phyloP scores from a whole-genome alignment of 208 protist species.

The Crithidia thermophila region DNA sequence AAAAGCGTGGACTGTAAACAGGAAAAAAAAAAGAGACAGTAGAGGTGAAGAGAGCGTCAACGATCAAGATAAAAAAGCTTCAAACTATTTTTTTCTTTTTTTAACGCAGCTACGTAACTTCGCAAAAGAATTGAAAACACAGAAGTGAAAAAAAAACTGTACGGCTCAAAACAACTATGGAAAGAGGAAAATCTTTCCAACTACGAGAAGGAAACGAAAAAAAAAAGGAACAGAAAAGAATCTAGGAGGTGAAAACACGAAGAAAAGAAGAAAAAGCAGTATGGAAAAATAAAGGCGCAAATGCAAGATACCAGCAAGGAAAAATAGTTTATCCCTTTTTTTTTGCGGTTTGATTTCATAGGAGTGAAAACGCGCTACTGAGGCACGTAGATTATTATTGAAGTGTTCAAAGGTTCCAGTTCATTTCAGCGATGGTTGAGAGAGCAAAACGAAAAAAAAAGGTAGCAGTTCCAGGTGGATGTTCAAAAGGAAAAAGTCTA shows the following conservation, averaged over 20 bases:
- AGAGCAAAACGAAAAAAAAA: neutral
- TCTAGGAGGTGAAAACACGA: neutral
- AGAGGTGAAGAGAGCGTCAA: neutral
- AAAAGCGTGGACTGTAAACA: neutral
- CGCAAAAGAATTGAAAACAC: too few species aligned
- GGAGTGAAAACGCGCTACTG: too few species aligned
- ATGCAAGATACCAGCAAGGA: neutral
- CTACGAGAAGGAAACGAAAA: neutral
- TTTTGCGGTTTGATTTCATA: neutral
- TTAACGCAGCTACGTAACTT: too few species aligned
- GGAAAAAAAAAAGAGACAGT: constrained; percentile 9
- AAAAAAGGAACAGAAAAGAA: constrained; percentile 18
- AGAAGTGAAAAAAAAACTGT: constrained; percentile 7
- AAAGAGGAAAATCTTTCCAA: too few species aligned
- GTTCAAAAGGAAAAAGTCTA: constrained; percentile 12
- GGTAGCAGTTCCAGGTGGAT: neutral
- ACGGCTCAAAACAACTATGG: too few species aligned
- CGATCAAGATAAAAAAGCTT: constrained; percentile 1
- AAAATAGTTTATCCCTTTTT: too few species aligned
- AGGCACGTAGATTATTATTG: too few species aligned
- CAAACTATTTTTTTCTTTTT: too few species aligned
- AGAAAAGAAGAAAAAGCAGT: constrained; percentile 9
- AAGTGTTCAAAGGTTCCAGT: too few species aligned
- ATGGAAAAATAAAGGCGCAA: neutral
- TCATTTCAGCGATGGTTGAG: too few species aligned